Evolutionary conservation across 2,329 filamentous ascomycete genomes (phyloP).

Genomic region (Penicillium expansum): DNA sequence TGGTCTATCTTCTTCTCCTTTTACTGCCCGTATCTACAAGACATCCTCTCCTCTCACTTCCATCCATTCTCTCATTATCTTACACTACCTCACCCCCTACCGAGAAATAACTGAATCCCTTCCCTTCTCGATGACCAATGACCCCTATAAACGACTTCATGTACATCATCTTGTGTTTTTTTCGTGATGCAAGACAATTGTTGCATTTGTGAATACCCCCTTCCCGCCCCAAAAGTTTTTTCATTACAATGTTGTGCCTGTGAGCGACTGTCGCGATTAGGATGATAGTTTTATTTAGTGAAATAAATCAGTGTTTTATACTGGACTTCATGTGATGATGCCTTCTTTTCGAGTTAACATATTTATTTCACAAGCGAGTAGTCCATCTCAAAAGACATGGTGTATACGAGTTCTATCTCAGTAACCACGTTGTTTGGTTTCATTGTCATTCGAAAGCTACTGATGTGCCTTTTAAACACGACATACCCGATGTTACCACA

Average conservation of each 20-base stretch:
- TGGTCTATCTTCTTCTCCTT: not conserved
- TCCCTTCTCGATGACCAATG: constrained; percentile 11
- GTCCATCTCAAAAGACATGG: too few species aligned
- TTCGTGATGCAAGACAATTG: constrained; percentile 19
- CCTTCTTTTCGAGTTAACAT: not conserved
- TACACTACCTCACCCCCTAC: not conserved
- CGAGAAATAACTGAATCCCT: constrained; percentile 13
- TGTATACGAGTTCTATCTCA: too few species aligned
- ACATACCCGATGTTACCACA: too few species aligned
- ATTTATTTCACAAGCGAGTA: too few species aligned
- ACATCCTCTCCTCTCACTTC: not conserved
- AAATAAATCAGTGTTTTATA: not conserved
- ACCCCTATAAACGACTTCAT: constrained; percentile 23
- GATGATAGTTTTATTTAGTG: not conserved
- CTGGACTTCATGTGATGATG: not conserved
- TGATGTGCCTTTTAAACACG: too few species aligned
- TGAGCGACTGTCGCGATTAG: constrained; percentile 6
- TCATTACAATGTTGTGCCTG: constrained; percentile 7
- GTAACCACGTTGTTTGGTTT: too few species aligned
- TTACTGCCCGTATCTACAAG: not conserved
- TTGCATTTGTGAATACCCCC: constrained; percentile 33
- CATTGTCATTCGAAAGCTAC: too few species aligned
- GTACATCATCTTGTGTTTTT: constrained; percentile 25
- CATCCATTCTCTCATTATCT: not conserved
- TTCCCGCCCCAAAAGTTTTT: constrained; percentile 23